A percentile compares a stretch with the other conserved stretches of the same genome.
Evolutionary conservation across 2,329 filamentous ascomycete species (phyloP).

Genomic region (Alternaria sp.): DNA sequence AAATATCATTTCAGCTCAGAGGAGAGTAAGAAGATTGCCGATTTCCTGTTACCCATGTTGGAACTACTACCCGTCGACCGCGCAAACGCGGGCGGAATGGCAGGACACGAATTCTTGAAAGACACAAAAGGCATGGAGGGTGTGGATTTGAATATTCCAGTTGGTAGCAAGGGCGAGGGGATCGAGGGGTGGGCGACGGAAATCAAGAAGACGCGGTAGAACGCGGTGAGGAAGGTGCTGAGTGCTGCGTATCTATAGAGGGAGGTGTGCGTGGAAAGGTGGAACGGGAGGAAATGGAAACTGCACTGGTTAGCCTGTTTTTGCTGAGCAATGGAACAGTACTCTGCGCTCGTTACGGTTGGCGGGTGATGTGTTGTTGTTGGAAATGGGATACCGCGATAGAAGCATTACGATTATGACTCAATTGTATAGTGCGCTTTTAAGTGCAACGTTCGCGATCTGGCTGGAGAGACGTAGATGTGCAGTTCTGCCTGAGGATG

Average conservation of each 20-base stretch:
- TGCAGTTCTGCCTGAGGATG: background rate
- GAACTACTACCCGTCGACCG: slow-evolving; percentile 86
- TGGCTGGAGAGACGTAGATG: background rate
- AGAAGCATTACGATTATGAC: background rate
- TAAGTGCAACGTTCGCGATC: background rate
- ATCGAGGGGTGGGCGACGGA: slow-evolving; percentile 94
- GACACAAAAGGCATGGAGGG: slow-evolving; percentile 89
- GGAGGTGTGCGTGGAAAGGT: background rate
- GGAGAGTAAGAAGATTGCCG: slow-evolving; percentile 77
- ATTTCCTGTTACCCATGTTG: slow-evolving; percentile 89
- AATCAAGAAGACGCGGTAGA: slow-evolving; percentile 66
- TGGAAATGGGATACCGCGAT: background rate
- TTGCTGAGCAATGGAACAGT: background rate
- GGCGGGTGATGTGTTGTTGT: background rate
- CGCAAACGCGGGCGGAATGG: slow-evolving; percentile 96
- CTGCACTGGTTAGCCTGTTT: background rate
- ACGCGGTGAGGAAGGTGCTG: background rate
- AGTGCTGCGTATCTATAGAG: background rate
- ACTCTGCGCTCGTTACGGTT: background rate
- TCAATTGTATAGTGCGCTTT: background rate
- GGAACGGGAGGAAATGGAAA: background rate
- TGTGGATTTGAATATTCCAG: slow-evolving; percentile 74
- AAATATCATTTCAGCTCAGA: slow-evolving; percentile 95
- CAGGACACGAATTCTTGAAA: slow-evolving; percentile 79
- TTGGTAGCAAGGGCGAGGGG: slow-evolving; percentile 84